Evolutionary conservation across 2,329 filamentous ascomycete genomes (phyloP), one percentile per base, ranked within the genome.

Genomic region (Pseudogymnoascus pannorum): DNA sequence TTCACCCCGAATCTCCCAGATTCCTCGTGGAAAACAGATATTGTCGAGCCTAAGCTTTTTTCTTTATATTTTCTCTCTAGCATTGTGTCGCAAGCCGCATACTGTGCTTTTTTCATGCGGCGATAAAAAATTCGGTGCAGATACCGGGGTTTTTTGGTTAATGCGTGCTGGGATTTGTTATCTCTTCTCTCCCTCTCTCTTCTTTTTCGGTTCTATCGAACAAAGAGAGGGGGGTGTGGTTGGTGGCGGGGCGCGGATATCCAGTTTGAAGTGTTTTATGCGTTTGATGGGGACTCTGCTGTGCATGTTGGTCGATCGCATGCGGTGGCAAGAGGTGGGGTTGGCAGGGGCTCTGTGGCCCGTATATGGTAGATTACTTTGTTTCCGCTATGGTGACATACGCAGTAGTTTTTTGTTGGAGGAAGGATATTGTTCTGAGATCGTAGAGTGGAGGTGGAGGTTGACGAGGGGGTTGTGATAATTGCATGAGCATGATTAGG

Each of bases 221-320:
- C 44, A 51, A 51, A 51, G 44, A 51, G 44, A 16, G 14, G 22
- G 12, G 22, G 24, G 22, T 29, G 40, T 12, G 18, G 12, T 9
- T 6, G 35, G 2, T 8, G 35, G 16, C 8, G 38, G 38, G 38
- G 22, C 44, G 44, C 44, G 44, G 22, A 51, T 51, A 51, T 51
- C 44, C 44, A 51, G 44, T 51, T 51, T 51, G 44, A 51, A 40
- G n/a, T 42, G 38, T 42, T 42, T 42, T 11, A 42, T 8, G 38
- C 38, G 38, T 42, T 42, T 38, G 12, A 38, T 44, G 11, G 4
- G 40, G 20, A 24, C 40, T 24, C 40, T 24, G 22, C n/a, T n/a
- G n/a, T 44, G 42, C 42, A 26, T 48, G 12, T 8, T 8, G 14
- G 22, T 48, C 42, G 22, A 16, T 51, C 44, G 42, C 42, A 12